These are phyloP conservation scores for Gynostemma pentaphyllum DNA, from an alignment of 306 rosid species.

Conservation along the genomic window DNA sequence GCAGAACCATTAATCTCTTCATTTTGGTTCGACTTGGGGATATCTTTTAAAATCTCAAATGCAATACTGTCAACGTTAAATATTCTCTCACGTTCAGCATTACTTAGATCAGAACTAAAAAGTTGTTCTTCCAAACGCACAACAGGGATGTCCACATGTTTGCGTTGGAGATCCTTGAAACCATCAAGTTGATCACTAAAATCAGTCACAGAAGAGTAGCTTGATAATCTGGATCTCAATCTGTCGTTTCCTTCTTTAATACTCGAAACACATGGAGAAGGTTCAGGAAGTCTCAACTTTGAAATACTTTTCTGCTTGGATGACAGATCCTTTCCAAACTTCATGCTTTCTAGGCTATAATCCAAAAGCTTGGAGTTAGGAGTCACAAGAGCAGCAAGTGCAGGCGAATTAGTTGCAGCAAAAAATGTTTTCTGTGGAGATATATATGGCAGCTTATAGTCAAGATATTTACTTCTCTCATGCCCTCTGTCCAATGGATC, in stretches of 20 bases:
- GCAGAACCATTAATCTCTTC: conserved; percentile 17
- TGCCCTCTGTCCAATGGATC: conserved; percentile 12
- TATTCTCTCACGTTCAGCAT: conserved; percentile 20
- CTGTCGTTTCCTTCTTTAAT: conserved; percentile 44
- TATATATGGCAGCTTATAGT: conserved; percentile 19
- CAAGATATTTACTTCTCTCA: conserved; percentile 13
- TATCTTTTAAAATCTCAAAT: conserved; percentile 17
- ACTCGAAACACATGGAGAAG: conserved; percentile 41
- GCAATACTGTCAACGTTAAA: conserved; percentile 20
- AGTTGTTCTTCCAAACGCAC: conserved; percentile 29
- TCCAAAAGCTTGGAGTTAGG: conserved; percentile 23
- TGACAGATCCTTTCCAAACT: conserved; percentile 17
- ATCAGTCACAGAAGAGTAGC: conserved; percentile 39
- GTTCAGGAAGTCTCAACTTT: conserved; percentile 26
- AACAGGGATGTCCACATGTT: conserved; percentile 24
- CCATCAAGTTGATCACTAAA: conserved; percentile 13
- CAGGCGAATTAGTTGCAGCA: conserved; percentile 31
- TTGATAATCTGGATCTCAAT: conserved; percentile 42
- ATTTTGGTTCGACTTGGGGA: conserved; percentile 23
- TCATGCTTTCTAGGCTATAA: conserved; percentile 15
- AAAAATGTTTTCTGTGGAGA: conserved; percentile 19
- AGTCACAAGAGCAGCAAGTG: conserved; percentile 23
- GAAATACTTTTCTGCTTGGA: conserved; percentile 43
- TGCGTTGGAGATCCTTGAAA: conserved; percentile 19
- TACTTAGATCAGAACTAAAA: conserved; percentile 20